Conservation (phyloP, 306 rosid species). For the Parietaria judaica region DNA sequence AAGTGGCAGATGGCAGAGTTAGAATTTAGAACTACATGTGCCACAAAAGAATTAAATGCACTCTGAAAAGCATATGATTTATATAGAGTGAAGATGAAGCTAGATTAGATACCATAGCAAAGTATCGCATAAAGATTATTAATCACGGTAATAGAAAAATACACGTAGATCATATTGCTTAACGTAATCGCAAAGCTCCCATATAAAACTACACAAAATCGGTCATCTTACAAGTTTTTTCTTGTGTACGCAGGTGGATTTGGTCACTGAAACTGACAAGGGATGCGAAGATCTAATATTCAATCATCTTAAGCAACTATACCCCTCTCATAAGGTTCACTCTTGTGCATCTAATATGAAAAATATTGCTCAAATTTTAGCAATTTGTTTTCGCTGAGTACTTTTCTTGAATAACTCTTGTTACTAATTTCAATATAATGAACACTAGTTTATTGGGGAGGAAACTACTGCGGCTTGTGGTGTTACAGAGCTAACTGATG, state of each 20-base stretch:
- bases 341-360: conserved; percentile 7
- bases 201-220: no score
- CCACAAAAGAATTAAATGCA: no score
- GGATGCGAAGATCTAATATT: conserved; percentile 90
- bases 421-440: neutral
- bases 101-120: no score
- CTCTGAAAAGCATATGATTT: no score
- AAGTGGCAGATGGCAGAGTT: no score
- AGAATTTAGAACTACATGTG: no score
- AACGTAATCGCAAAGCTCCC: no score
- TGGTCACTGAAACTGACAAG: conserved; percentile 98
- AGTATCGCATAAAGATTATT: conserved; percentile 5
- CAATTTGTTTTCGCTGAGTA: neutral
- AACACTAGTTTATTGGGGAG: conserved; percentile 80
- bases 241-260: conserved; percentile 68
- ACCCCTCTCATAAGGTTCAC: conserved; percentile 79
- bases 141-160: neutral
- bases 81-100: no score
- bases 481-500: conserved; percentile 77
- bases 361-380: conserved; percentile 1
- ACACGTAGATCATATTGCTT: no score
- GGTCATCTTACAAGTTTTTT: neutral
- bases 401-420: neutral
- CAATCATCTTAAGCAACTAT: conserved; percentile 62
- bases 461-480: conserved; percentile 94